Evolutionary conservation across 192 early-diverging fungal genomes (phyloP).

Genomic region (Spinellus fusiger): DNA sequence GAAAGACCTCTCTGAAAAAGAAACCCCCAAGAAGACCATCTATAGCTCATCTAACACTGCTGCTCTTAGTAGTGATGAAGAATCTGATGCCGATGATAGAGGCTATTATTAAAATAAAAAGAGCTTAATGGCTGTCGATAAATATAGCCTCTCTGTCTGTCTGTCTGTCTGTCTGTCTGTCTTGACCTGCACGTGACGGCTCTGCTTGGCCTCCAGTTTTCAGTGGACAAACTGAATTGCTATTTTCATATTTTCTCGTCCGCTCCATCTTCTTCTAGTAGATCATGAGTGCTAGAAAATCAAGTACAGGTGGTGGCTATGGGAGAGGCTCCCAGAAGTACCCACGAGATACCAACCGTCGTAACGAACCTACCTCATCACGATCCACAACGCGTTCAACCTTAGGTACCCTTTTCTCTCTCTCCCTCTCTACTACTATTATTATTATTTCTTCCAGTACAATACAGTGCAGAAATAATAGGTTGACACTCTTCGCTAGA

Average conservation of each 20-base stretch:
- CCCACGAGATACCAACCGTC: background rate
- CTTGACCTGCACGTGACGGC: background rate
- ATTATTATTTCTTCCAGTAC: background rate
- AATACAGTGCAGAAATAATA: background rate
- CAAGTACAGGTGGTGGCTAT: background rate
- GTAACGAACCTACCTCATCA: background rate
- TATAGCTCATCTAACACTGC: conserved; percentile 46
- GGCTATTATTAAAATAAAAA: conserved; percentile 22
- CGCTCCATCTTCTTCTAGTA: background rate
- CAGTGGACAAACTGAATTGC: background rate
- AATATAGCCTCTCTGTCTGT: background rate
- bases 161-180: no score
- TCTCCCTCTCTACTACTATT: no score
- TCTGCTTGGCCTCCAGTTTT: background rate
- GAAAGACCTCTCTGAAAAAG: background rate
- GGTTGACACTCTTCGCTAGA: conserved; percentile 3
- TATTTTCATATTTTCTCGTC: background rate
- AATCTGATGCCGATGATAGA: conserved; percentile 38
- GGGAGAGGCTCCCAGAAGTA: background rate
- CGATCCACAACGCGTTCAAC: background rate
- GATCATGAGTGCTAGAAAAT: background rate
- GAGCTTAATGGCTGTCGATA: background rate
- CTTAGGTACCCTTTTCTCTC: background rate
- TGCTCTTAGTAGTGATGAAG: conserved; percentile 54
- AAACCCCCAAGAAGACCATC: conserved; percentile 37